Base-by-base conservation (phyloP, 1,139 yeast genomes). In the Pichia sp. region DNA sequence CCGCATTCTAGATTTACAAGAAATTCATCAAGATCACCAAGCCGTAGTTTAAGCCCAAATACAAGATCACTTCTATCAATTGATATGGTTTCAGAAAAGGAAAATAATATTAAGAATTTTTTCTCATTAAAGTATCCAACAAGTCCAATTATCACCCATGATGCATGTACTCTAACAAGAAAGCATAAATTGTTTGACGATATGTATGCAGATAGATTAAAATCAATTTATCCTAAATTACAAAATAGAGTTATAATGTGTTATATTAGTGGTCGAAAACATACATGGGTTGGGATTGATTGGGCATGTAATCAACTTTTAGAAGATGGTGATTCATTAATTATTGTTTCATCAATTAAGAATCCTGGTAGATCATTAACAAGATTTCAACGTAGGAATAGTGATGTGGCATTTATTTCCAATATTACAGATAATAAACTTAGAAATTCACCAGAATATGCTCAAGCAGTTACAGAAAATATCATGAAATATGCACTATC, bases 201-300 rank as follows among this genome's bases (percentile, higher is more conserved):
- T 40, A 43, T 66, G 42, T 60, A 66, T 29, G 63, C 66, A 23
- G 56, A 60, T 7, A 52, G 56, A 40, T 20, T 61, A 24, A 55
- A 52, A 27, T 50, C 56, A 2, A 53, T 59, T 55, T 54, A 53
- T 59, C 73, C 86, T 23, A 67, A 70, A 7, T 63, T 79, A 43
- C 79, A 80, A 1, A 68, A 70, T 38, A 67, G 90, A 58, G 74
- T 75, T 2, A 71, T 84, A 9, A 59, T 85, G 57, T 80, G 82
- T 25, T 84, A 83, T 61, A 70, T 85, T 7, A 74, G 81, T 53
- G 95, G 88, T 1, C 69, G 90, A 52, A 73, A 70, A 41, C 90
- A 84, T 64, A 82, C 92, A 0, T 85, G 94, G 92, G 87, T 82
- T 3, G 82, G 88, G 0, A 66, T 85, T 43, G 95, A 85, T 61